These are phyloP conservation scores for Ilyonectria mors-panacis DNA, from an alignment of 2,329 filamentous ascomycete species.

Conservation along the genomic window DNA sequence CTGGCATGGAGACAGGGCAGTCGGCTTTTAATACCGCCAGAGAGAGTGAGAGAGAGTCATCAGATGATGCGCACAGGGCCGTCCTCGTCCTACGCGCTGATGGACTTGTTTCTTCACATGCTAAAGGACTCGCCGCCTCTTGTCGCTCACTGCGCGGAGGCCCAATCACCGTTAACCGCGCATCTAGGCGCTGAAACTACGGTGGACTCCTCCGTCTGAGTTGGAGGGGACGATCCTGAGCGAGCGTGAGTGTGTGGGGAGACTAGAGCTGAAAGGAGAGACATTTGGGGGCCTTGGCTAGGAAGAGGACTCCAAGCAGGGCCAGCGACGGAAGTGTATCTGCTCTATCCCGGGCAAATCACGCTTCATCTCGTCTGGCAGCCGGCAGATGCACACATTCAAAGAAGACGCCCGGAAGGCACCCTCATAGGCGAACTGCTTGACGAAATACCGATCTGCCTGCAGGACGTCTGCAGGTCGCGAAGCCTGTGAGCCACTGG, in stretches of 20 bases:
- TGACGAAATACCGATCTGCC: constrained; percentile 27
- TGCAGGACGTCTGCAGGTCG: constrained; percentile 28
- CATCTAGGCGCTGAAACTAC: constrained; percentile 26
- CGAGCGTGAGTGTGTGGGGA: constrained; percentile 1
- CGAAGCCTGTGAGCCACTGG: constrained; percentile 7
- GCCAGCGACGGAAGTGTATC: not conserved
- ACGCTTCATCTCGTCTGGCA: not conserved
- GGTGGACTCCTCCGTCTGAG: not conserved
- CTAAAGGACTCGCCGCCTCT: not conserved
- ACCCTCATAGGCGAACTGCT: constrained; percentile 3
- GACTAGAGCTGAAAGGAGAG: constrained; percentile 12
- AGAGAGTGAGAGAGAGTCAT: constrained; percentile 22
- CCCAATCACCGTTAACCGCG: constrained; percentile 22
- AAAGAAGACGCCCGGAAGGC: constrained; percentile 12
- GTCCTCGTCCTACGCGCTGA: not conserved
- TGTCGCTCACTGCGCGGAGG: not conserved
- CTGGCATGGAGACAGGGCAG: not conserved
- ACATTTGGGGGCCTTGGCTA: not conserved
- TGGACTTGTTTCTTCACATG: constrained; percentile 22
- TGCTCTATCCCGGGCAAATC: not conserved
- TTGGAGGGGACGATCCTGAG: constrained; percentile 21
- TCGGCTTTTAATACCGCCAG: constrained; percentile 1
- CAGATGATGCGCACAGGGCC: constrained; percentile 38
- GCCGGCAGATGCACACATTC: constrained; percentile 12
- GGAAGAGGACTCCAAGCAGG: not conserved